Base-by-base conservation (phyloP, 768 basidiomycete genomes). In the Psilocybe azurescens region DNA sequence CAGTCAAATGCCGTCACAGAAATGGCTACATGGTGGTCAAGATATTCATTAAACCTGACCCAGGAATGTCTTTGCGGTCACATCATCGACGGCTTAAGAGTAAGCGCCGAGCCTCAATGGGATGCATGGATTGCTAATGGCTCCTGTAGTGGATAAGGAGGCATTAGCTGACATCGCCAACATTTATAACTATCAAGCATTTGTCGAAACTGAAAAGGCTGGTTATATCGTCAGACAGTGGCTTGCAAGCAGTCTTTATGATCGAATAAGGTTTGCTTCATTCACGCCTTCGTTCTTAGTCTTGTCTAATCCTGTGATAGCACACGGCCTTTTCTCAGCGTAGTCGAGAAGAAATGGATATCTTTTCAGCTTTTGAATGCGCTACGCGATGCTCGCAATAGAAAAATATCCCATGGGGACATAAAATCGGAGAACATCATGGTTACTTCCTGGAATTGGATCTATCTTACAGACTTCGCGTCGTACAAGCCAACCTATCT, bases 311-410 rank as follows among this genome's bases (percentile, higher is more conserved):
- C 28, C 16, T 1, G 24, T 24, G 24, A 2, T 68, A 99, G 97
- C 71, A 99, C 96, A 2, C 93, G 97, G 38, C 97, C 97, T 3
- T 99, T 99, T 77, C 81, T 99, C 44, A 90, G 88, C 63, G 74
- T 82, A 63, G 84, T 99, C 24, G 97, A 99, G 80, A 99, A 99
- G 84, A 94, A 94, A 72, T 99, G 97, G 97, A 94, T 99, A 61
- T 89, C 91, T 0, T 99, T 95, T 70, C 97, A 99, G 74, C 80
- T 99, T 1, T 80, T 99, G 62, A 89, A 87, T 29, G 94, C 90
- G 2, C 82, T 99, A 46, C 85, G 91, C 24, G 93, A 94, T 67
- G 88, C 93, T 0, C 86, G 94, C 28, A 87, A 88, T 58, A 88
- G 90, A 53, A 93, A 96, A 78, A 81, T 96, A n/a, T 86, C 96